phyloP scores from a whole-genome alignment of 2,329 filamentous ascomycete species.

The Fusarium sp. region DNA sequence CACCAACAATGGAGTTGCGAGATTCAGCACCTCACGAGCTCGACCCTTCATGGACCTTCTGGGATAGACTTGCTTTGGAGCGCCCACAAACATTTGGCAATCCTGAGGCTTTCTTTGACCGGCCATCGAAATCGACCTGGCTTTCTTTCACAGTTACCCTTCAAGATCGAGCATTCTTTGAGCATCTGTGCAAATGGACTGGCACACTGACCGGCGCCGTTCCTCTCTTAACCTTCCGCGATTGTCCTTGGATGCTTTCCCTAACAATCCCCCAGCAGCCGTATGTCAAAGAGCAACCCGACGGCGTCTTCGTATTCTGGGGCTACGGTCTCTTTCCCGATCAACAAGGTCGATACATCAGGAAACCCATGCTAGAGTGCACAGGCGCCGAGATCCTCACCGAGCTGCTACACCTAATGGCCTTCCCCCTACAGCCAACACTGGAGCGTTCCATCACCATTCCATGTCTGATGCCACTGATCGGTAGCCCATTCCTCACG shows the following conservation, averaged over 20 bases:
- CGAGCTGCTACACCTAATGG: conserved; percentile 42
- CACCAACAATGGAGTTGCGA: conserved; percentile 43
- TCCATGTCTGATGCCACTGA: conserved; percentile 42
- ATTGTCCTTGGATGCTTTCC: conserved; percentile 45
- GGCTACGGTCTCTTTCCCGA: conserved; percentile 45
- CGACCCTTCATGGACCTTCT: conserved; percentile 42
- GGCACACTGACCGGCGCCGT: conserved; percentile 39
- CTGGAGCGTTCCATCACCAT: conserved; percentile 40
- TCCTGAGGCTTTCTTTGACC: conserved; percentile 45
- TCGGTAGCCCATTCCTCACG: conserved; percentile 44
- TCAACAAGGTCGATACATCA: conserved; percentile 39
- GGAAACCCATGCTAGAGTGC: conserved; percentile 44
- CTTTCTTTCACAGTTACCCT: conserved; percentile 43
- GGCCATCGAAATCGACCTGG: conserved; percentile 45
- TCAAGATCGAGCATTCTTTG: conserved; percentile 37
- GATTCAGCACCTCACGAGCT: conserved; percentile 44
- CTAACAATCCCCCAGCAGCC: conserved; percentile 42
- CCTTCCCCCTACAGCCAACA: conserved; percentile 40
- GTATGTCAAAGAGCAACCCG: conserved; percentile 40
- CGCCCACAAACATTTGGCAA: conserved; percentile 41
- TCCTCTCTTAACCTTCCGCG: conserved; percentile 42
- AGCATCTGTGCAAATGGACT: conserved; percentile 40
- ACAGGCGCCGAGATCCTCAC: conserved; percentile 44
- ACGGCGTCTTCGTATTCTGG: conserved; percentile 43
- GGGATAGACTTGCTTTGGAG: conserved; percentile 40